Percentiles rank a stretch among this genome's conserved stretches.
These are phyloP conservation scores for Teratosphaeriaceae sp. DNA, from an alignment of 2,329 filamentous ascomycete genomes.

Conservation along the genomic window DNA sequence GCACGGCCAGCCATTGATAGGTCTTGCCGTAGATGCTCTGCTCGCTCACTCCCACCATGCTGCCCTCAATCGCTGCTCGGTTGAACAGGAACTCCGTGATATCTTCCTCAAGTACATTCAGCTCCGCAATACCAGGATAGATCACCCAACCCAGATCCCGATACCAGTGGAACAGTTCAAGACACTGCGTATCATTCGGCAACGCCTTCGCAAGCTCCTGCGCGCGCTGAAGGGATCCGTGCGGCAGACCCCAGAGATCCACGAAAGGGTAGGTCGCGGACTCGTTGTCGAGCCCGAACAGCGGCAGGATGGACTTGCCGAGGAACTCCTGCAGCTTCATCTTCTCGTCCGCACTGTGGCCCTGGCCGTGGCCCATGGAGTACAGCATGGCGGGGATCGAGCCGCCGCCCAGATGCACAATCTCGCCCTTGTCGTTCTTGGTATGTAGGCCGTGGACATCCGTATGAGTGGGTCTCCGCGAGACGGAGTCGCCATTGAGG, in stretches of 20 bases:
- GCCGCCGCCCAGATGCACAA: constrained; percentile 54
- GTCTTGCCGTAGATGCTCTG: constrained; percentile 52
- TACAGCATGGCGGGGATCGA: constrained; percentile 57
- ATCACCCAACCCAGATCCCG: constrained; percentile 53
- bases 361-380: constrained; percentile 38
- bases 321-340: constrained; percentile 51
- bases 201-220: constrained; percentile 53
- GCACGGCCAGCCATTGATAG: constrained; percentile 52
- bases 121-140: constrained; percentile 54
- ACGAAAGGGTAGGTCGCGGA: constrained; percentile 60
- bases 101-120: constrained; percentile 48
- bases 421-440: constrained; percentile 51
- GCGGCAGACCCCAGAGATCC: constrained; percentile 55
- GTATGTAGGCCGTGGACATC: constrained; percentile 53
- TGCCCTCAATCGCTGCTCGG: constrained; percentile 36
- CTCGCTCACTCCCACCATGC: constrained; percentile 43
- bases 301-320: constrained; percentile 55
- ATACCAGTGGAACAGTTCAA: constrained; percentile 52
- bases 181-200: constrained; percentile 52
- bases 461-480: constrained; percentile 29
- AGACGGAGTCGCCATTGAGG: neutral
- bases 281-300: constrained; percentile 58
- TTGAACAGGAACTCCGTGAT: constrained; percentile 49
- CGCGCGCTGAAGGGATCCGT: constrained; percentile 51
- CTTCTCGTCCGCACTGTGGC: constrained; percentile 31